These are phyloP conservation scores for Saccharum hybrid DNA, from an alignment of 202 grass and related monocot species.

Conservation along the genomic window DNA sequence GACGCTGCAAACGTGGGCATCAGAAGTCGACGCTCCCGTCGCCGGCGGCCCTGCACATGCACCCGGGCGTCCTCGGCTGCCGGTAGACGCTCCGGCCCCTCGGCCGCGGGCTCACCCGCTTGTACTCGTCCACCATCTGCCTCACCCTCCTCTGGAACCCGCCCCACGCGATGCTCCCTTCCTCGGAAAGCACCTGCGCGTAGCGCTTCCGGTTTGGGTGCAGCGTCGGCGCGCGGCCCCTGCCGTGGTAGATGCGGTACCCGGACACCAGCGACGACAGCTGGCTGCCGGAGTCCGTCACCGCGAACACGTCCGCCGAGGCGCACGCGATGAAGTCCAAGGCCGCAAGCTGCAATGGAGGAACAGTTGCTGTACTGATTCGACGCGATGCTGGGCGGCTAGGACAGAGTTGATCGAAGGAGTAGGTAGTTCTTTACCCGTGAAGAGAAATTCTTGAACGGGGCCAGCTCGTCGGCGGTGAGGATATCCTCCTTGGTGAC, in stretches of 20 bases:
- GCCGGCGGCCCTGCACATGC: conserved; percentile 73
- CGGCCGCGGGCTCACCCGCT: conserved; percentile 64
- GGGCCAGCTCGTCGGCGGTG: conserved; percentile 67
- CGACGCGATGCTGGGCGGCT: no score
- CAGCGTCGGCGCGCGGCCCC: conserved; percentile 70
- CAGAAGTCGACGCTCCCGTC: conserved; percentile 55
- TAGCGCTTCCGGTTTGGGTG: conserved; percentile 86
- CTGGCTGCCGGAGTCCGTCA: conserved; percentile 98
- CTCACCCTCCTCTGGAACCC: conserved; percentile 70
- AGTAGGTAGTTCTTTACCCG: conserved; percentile 46
- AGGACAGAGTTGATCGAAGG: not conserved
- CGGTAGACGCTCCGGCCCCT: conserved; percentile 85
- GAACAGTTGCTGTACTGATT: no score
- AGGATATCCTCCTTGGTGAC: conserved; percentile 92
- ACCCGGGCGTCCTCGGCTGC: conserved; percentile 81
- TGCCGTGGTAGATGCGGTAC: conserved; percentile 83
- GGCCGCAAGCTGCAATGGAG: conserved; percentile 57
- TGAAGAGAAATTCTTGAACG: conserved; percentile 79
- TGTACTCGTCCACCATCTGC: conserved; percentile 88
- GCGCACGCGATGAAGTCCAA: conserved; percentile 97
- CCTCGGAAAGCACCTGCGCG: conserved; percentile 70
- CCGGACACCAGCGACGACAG: conserved; percentile 91
- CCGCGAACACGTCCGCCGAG: conserved; percentile 80
- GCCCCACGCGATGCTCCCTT: conserved; percentile 61
- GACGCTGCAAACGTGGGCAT: not conserved